Evolutionary conservation across 129 eudicot species (phyloP).

Genomic region (Tanacetum coccineum): DNA sequence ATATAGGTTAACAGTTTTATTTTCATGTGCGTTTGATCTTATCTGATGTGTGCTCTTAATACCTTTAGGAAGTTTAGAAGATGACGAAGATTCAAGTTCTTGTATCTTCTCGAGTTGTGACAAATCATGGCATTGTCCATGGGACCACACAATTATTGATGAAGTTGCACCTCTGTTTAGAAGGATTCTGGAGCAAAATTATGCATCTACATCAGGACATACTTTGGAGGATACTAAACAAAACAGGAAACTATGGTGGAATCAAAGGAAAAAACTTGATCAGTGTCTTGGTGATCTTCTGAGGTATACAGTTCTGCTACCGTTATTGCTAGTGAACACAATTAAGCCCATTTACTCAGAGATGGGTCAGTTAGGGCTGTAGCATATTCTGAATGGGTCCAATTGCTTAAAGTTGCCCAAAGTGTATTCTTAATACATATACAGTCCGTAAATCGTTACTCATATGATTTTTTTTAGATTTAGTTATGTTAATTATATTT

Average conservation of each 20-base stretch:
- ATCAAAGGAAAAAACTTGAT: constrained; percentile 64
- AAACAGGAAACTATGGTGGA: constrained; percentile 75
- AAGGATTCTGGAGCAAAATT: constrained; percentile 61
- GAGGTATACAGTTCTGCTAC: constrained; percentile 35
- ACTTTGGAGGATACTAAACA: constrained; percentile 59
- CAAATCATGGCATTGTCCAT: constrained; percentile 80
- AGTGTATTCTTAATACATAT: background rate
- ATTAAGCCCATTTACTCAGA: background rate
- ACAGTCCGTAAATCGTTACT: background rate
- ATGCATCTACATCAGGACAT: constrained; percentile 52
- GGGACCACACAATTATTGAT: constrained; percentile 75
- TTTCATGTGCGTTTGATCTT: constrained; percentile 11
- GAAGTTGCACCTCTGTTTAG: constrained; percentile 78
- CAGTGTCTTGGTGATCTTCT: constrained; percentile 53
- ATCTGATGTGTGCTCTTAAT: constrained; percentile 19
- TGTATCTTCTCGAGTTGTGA: constrained; percentile 24
- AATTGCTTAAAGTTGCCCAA: background rate
- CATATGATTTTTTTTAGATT: background rate
- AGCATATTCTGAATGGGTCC: background rate
- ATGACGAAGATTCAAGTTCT: constrained; percentile 43
- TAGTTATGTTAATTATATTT: background rate
- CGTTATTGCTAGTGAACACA: constrained; percentile 1
- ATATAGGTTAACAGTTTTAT: background rate
- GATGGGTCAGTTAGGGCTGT: background rate
- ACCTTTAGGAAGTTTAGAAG: constrained; percentile 40